These are phyloP conservation scores for Euphrasia arctica DNA, from an alignment of 305 asterid species.

Conservation along the genomic window DNA sequence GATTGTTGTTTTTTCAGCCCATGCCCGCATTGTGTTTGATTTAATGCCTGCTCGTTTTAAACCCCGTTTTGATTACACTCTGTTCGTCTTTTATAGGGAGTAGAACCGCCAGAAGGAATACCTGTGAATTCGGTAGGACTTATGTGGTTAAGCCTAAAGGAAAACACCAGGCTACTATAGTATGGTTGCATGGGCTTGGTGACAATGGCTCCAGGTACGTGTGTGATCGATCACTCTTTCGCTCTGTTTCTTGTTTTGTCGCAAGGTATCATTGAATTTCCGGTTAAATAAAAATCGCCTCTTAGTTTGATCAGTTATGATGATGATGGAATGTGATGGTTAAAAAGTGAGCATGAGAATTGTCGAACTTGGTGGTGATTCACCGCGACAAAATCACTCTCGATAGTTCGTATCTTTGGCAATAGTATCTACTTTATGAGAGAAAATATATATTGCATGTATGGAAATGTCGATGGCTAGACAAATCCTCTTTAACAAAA, in stretches of 20 bases:
- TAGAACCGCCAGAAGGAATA: slow-evolving; percentile 47
- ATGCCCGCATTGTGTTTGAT: slow-evolving; percentile 32
- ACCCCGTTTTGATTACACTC: background rate
- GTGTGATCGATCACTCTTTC: too few relatives aligned
- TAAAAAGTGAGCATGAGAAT: slow-evolving; percentile 17
- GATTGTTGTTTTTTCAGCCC: slow-evolving; percentile 3
- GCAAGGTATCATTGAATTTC: background rate
- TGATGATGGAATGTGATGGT: slow-evolving; percentile 5
- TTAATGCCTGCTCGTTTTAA: slow-evolving; percentile 19
- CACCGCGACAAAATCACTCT: slow-evolving; percentile 23
- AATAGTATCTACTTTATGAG: slow-evolving; percentile 36
- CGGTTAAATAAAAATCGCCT: slow-evolving; percentile 13
- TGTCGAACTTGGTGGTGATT: slow-evolving; percentile 21
- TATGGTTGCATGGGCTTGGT: slow-evolving; percentile 99
- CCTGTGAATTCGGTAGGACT: slow-evolving; percentile 89
- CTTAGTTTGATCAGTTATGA: background rate
- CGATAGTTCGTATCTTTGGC: slow-evolving; percentile 26
- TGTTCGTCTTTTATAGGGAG: slow-evolving; percentile 52
- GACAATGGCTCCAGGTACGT: slow-evolving; percentile 96
- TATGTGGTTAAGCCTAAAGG: slow-evolving; percentile 98
- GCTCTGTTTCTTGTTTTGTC: too few relatives aligned
- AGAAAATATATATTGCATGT: slow-evolving; percentile 39
- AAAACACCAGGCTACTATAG: slow-evolving; percentile 93
- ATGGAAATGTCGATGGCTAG: slow-evolving; percentile 42
- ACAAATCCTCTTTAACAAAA: slow-evolving; percentile 18